Percentiles rank a stretch among this genome's conserved stretches.
Conservation (phyloP, 176 grass and related monocot genomes). For the Cenchrus fungigraminus region DNA sequence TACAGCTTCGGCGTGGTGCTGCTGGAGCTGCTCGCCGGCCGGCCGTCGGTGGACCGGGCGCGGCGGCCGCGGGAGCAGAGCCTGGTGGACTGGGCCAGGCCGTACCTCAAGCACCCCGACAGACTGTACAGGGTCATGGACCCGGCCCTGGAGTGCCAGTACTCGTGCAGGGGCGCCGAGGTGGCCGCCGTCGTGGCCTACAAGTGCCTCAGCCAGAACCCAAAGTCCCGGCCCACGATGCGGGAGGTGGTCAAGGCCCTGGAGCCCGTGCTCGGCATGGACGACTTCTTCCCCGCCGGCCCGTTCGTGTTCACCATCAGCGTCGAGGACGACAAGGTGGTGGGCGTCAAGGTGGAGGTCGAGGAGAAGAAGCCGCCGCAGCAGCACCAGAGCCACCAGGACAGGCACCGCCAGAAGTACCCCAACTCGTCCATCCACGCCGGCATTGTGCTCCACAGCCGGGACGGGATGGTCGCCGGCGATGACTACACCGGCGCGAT, state of each 20-base stretch:
- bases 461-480: conserved; percentile 37
- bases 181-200: conserved; percentile 79
- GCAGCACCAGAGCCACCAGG: conserved; percentile 57
- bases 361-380: conserved; percentile 32
- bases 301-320: conserved; percentile 70
- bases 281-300: conserved; percentile 61
- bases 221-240: conserved; percentile 84
- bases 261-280: conserved; percentile 65
- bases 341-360: conserved; percentile 41
- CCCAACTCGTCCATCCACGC: conserved; percentile 72
- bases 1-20: conserved; percentile 85
- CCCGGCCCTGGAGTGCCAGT: conserved; percentile 63
- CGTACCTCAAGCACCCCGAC: conserved; percentile 52
- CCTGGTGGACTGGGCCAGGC: conserved; percentile 79
- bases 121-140: conserved; percentile 76
- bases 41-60: conserved; percentile 53
- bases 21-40: conserved; percentile 64
- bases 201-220: conserved; percentile 76
- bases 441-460: conserved; percentile 50
- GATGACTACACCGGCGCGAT: conserved; percentile 29
- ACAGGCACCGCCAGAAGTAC: conserved; percentile 66
- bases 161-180: conserved; percentile 68
- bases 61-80: conserved; percentile 61
- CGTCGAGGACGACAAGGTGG: conserved; percentile 63
- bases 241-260: conserved; percentile 66